Conservation (phyloP, 208 protist genomes). For the Crithidia expoeki region DNA sequence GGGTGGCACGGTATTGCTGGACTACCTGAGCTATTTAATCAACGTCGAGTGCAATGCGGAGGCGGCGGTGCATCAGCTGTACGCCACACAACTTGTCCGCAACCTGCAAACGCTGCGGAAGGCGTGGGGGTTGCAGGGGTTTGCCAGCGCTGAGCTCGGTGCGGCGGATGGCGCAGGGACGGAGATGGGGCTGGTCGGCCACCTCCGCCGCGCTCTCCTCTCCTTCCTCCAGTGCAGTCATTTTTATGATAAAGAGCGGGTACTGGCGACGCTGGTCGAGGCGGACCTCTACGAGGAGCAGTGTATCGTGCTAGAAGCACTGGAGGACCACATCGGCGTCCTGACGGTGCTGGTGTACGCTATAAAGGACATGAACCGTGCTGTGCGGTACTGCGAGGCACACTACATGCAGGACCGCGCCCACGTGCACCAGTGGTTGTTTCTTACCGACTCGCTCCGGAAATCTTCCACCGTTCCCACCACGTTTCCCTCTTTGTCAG, state of each 20-base stretch:
- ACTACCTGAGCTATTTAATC: constrained; percentile 40
- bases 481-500: background rate
- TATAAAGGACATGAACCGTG: constrained; percentile 40
- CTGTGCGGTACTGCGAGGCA: constrained; percentile 52
- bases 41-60: constrained; percentile 21
- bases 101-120: constrained; percentile 31
- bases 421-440: constrained; percentile 1
- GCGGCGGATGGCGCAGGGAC: constrained; percentile 31
- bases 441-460: background rate
- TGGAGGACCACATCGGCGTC: constrained; percentile 52
- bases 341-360: constrained; percentile 51
- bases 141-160: constrained; percentile 13
- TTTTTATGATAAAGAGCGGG: constrained; percentile 42
- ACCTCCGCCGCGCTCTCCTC: constrained; percentile 40
- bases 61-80: constrained; percentile 38
- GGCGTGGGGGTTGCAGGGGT: constrained; percentile 22
- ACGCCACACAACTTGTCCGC: constrained; percentile 42
- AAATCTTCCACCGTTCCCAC: background rate
- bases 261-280: constrained; percentile 40
- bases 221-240: constrained; percentile 38
- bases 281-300: constrained; percentile 47
- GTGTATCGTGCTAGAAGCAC: constrained; percentile 36
- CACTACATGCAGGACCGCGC: constrained; percentile 22
- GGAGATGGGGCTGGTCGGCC: constrained; percentile 49
- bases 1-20: constrained; percentile 26